Percentiles rank a stretch among this genome's conserved stretches.
phyloP scores from a whole-genome alignment of 2,329 filamentous ascomycete genomes.

The Fusarium nisikadoi region DNA sequence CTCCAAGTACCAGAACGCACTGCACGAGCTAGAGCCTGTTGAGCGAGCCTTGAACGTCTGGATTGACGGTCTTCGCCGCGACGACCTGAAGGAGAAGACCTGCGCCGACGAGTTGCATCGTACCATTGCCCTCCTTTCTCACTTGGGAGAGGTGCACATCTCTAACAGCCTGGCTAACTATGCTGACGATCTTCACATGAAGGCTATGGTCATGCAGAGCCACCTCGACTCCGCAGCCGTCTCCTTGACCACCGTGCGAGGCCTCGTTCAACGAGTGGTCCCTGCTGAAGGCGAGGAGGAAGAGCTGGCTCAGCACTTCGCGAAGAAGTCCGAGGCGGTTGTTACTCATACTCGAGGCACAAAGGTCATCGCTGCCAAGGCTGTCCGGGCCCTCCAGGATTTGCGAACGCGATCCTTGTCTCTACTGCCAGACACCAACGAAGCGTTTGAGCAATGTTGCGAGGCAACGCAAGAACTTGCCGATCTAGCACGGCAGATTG shows the following conservation, averaged over 20 bases:
- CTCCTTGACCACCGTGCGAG: conserved; percentile 70
- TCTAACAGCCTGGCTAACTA: conserved; percentile 75
- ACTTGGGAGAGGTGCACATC: conserved; percentile 85
- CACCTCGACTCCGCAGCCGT: conserved; percentile 82
- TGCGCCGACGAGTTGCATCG: conserved; percentile 84
- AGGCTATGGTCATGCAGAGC: conserved; percentile 78
- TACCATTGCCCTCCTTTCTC: conserved; percentile 86
- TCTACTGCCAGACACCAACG: conserved; percentile 72
- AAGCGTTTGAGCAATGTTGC: conserved; percentile 77
- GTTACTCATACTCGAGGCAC: conserved; percentile 81
- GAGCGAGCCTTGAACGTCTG: conserved; percentile 89
- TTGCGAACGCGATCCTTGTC: conserved; percentile 80
- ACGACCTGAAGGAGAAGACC: conserved; percentile 86
- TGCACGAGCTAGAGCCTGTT: conserved; percentile 90
- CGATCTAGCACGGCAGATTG: conserved; percentile 73
- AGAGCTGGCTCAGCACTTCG: conserved; percentile 73
- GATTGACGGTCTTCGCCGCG: conserved; percentile 84
- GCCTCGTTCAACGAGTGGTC: conserved; percentile 74
- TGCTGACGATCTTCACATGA: conserved; percentile 83
- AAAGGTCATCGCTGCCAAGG: conserved; percentile 85
- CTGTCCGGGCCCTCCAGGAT: conserved; percentile 80
- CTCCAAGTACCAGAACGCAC: conserved; percentile 77
- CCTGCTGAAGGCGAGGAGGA: conserved; percentile 64
- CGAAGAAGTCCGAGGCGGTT: conserved; percentile 76
- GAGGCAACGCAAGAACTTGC: conserved; percentile 72